A percentile compares a stretch with the other conserved stretches of the same genome.
phyloP scores from a whole-genome alignment of 352 stramenopile genomes.

The Phytophthora brassicae region DNA sequence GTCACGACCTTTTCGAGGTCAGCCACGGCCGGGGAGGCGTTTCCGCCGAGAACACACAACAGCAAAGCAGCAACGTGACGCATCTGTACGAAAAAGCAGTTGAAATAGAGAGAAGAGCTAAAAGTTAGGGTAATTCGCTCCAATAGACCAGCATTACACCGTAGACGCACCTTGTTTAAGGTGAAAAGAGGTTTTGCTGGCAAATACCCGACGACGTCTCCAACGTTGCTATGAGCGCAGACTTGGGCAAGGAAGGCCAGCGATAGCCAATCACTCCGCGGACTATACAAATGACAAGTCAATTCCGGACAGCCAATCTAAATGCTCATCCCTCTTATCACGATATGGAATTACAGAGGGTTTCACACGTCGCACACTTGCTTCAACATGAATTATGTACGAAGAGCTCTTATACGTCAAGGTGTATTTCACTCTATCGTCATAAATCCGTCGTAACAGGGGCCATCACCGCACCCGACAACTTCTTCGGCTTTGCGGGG shows the following conservation, averaged over 20 bases:
- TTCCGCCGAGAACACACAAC: slow-evolving; percentile 86
- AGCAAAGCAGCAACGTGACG: slow-evolving; percentile 93
- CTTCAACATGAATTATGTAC: background rate
- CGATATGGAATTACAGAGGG: slow-evolving; percentile 17
- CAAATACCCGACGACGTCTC: slow-evolving; percentile 79
- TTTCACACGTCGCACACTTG: slow-evolving; percentile 25
- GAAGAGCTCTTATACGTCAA: too few species aligned
- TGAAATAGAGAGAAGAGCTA: too few species aligned
- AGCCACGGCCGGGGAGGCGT: slow-evolving; percentile 67
- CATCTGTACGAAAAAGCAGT: slow-evolving; percentile 57
- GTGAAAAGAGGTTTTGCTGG: slow-evolving; percentile 72
- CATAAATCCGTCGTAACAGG: slow-evolving; percentile 7
- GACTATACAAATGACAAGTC: slow-evolving; percentile 57
- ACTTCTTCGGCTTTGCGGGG: slow-evolving; percentile 12
- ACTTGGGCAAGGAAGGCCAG: slow-evolving; percentile 38
- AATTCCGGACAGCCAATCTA: slow-evolving; percentile 42
- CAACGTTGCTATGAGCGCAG: slow-evolving; percentile 29
- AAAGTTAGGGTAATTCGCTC: too few species aligned
- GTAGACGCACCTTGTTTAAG: slow-evolving; percentile 86
- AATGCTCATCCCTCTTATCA: slow-evolving; percentile 3
- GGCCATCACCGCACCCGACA: slow-evolving; percentile 2
- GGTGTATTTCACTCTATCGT: background rate
- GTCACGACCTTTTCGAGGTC: slow-evolving; percentile 87
- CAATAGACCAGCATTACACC: background rate
- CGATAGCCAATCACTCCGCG: slow-evolving; percentile 83